A percentile compares a stretch with the other conserved stretches of the same genome.
phyloP scores from a whole-genome alignment of 306 rosid genomes.

The Acmispon strigosus region DNA sequence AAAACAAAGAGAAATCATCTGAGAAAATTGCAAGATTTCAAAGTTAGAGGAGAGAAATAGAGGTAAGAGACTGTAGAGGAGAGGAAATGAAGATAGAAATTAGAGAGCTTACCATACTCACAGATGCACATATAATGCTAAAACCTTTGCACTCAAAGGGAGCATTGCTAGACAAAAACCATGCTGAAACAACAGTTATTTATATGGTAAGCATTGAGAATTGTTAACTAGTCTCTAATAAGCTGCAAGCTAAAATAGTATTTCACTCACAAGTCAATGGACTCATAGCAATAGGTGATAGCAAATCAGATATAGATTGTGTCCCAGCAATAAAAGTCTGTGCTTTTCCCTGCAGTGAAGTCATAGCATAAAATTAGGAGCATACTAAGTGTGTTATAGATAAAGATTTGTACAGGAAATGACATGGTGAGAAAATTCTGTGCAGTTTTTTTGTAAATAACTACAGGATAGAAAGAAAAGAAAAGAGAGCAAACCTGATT shows the following conservation, averaged over 20 bases:
- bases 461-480: no score
- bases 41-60: neutral
- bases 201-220: neutral
- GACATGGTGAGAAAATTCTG: neutral
- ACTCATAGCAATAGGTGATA: conserved; percentile 75
- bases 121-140: conserved; percentile 64
- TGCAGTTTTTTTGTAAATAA: neutral
- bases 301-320: conserved; percentile 60
- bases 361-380: conserved; percentile 2
- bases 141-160: conserved; percentile 91
- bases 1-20: conserved; percentile 53
- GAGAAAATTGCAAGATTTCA: conserved; percentile 11
- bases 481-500: conserved; percentile 41
- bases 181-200: conserved; percentile 43
- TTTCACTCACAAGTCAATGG: conserved; percentile 70
- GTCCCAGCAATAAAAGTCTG: conserved; percentile 83
- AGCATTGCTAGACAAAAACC: conserved; percentile 64
- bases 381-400: neutral
- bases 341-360: conserved; percentile 51
- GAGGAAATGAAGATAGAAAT: neutral
- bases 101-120: conserved; percentile 48
- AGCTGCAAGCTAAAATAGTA: neutral
- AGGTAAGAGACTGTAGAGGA: neutral
- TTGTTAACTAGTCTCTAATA: neutral
- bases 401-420: neutral